Conservation (phyloP, 441 rosid genomes). For the Gossypium davidsonii region DNA sequence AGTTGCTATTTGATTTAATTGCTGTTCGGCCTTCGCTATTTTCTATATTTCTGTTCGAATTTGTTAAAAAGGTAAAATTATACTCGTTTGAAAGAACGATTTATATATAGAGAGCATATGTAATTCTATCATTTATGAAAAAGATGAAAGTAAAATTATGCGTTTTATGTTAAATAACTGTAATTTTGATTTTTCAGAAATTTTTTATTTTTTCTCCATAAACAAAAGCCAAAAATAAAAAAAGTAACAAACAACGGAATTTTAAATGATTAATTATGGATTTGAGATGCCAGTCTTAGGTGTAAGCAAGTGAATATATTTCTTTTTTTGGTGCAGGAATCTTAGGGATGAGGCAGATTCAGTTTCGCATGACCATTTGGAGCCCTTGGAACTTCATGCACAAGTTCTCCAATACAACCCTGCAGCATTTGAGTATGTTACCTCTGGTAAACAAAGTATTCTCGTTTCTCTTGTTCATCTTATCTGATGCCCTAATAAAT, state of each 20-base stretch:
- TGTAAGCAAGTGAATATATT: neutral
- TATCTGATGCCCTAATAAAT: neutral
- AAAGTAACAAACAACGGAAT: neutral
- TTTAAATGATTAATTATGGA: neutral
- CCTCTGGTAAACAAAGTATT: constrained; percentile 64
- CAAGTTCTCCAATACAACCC: constrained; percentile 65
- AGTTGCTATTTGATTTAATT: neutral
- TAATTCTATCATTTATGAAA: neutral
- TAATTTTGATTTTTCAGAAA: neutral
- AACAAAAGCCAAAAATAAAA: neutral
- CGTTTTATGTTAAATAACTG: neutral
- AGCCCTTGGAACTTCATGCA: constrained; percentile 53
- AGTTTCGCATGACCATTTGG: constrained; percentile 28
- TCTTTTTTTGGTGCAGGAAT: constrained; percentile 40
- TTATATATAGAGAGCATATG: neutral
- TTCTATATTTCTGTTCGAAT: neutral
- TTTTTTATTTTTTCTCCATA: neutral
- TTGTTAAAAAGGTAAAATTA: neutral
- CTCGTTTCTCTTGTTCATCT: constrained; percentile 21
- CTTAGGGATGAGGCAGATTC: constrained; percentile 48
- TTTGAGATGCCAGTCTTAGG: neutral
- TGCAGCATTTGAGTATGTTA: constrained; percentile 79
- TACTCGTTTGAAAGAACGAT: neutral
- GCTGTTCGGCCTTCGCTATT: neutral
- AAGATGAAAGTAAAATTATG: neutral